Percentiles rank a stretch among this genome's conserved stretches.
Conservation (phyloP, 208 protist species). For the Crithidia sp. region DNA sequence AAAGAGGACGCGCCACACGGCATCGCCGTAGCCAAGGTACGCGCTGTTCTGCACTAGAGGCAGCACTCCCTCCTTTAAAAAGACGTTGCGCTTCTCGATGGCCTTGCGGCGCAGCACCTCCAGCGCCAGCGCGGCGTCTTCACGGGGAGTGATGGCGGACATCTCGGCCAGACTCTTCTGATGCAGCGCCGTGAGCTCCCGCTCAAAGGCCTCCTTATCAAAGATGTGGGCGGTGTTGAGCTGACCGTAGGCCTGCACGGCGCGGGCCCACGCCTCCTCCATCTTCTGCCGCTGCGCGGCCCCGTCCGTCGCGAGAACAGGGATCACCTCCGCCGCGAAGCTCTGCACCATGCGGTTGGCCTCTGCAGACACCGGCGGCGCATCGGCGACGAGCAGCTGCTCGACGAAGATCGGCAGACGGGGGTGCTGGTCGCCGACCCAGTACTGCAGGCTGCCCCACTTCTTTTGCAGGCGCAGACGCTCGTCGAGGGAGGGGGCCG, state of each 20-base stretch:
- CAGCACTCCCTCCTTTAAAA: conserved; percentile 55
- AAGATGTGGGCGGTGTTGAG: conserved; percentile 51
- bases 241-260: conserved; percentile 36
- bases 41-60: conserved; percentile 46
- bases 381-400: conserved; percentile 45
- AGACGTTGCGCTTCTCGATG: conserved; percentile 61
- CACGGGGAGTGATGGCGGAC: conserved; percentile 15
- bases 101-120: conserved; percentile 78
- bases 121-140: conserved; percentile 62
- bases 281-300: conserved; percentile 31
- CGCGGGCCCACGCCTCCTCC: conserved; percentile 43
- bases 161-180: conserved; percentile 29
- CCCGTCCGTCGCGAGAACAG: conserved; percentile 26
- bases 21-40: conserved; percentile 73
- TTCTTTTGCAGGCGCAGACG: conserved; percentile 28
- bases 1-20: conserved; percentile 76
- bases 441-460: conserved; percentile 77
- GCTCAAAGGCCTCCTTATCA: conserved; percentile 58
- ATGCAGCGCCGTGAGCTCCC: conserved; percentile 42
- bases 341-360: conserved; percentile 60
- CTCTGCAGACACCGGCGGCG: conserved; percentile 60
- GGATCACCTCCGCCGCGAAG: conserved; percentile 61
- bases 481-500: conserved; percentile 67
- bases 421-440: conserved; percentile 64
- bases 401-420: conserved; percentile 67